Conservation (phyloP, 1,284 basidiomycete genomes). For the Tilletia horrida region DNA sequence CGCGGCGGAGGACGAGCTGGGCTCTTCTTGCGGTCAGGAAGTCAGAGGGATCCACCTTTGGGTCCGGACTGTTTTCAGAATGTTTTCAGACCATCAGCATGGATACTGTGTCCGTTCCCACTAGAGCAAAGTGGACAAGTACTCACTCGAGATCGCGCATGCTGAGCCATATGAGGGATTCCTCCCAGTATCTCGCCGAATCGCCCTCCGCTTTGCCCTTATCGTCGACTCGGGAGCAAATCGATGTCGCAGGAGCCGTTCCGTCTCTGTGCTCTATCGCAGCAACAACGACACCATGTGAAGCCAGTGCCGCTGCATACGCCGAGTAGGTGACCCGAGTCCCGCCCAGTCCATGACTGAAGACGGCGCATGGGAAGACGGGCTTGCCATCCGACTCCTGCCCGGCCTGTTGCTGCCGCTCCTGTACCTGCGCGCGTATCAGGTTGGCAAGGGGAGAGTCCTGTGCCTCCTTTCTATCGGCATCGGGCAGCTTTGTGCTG, state of each 20-base stretch:
- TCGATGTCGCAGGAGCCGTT: constrained; percentile 32
- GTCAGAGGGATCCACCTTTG: constrained; percentile 27
- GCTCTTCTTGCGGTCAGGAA: constrained; percentile 25
- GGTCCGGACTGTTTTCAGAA: constrained; percentile 17
- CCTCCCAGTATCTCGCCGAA: not conserved
- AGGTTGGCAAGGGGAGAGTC: not conserved
- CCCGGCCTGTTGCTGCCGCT: not conserved
- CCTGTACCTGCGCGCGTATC: constrained; percentile 9
- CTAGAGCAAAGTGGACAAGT: too few species aligned
- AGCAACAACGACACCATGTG: constrained; percentile 40
- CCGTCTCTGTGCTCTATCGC: constrained; percentile 49
- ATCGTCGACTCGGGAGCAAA: constrained; percentile 21
- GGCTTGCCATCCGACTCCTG: not conserved
- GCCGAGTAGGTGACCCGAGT: constrained; percentile 39
- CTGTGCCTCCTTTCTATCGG: not conserved
- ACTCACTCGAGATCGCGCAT: constrained; percentile 30
- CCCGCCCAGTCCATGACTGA: constrained; percentile 47
- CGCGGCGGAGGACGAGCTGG: constrained; percentile 37
- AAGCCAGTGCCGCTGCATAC: constrained; percentile 36
- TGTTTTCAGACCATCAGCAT: too few species aligned
- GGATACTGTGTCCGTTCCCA: too few species aligned
- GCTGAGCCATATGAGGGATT: constrained; percentile 30
- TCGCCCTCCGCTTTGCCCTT: not conserved
- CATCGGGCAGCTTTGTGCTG: not conserved
- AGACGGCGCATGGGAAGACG: constrained; percentile 37